Conservation (phyloP, 331 rosid genomes). For the Pyracantha coccinea region DNA sequence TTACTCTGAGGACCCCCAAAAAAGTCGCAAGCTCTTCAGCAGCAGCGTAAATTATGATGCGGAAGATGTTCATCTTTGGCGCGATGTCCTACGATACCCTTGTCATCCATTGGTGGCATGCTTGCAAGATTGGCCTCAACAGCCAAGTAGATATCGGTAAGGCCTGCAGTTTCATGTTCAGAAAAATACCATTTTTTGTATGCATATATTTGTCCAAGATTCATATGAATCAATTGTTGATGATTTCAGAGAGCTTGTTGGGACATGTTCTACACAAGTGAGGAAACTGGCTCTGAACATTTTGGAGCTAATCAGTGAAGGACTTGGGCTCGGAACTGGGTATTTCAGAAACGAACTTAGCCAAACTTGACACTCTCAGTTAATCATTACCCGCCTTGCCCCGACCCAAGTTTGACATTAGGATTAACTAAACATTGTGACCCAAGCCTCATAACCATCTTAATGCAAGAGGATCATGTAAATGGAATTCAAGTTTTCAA, state of each 20-base stretch:
- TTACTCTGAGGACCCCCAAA: conserved; percentile 14
- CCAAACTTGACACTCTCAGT: background rate
- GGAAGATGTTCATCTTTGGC: conserved; percentile 4
- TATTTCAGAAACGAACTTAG: background rate
- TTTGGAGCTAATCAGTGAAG: conserved; percentile 5
- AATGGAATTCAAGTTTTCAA: background rate
- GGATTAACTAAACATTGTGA: too few relatives aligned
- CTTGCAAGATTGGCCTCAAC: conserved; percentile 9
- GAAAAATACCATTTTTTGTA: background rate
- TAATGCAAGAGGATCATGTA: too few relatives aligned
- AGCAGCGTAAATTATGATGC: conserved; percentile 1
- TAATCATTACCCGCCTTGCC: too few relatives aligned
- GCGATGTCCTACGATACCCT: conserved; percentile 2
- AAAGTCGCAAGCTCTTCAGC: background rate
- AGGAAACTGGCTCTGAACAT: background rate
- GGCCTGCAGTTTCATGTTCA: background rate
- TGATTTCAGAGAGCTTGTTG: background rate
- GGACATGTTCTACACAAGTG: background rate
- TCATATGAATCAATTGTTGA: too few relatives aligned
- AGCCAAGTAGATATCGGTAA: conserved; percentile 7
- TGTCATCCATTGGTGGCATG: conserved; percentile 21
- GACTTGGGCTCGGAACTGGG: background rate
- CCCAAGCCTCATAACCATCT: too few relatives aligned
- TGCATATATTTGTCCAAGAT: too few relatives aligned
- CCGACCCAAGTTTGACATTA: too few relatives aligned